Evolutionary conservation across 495 filamentous ascomycete species (phyloP).

Genomic region (Aspergillus funiculosus): DNA sequence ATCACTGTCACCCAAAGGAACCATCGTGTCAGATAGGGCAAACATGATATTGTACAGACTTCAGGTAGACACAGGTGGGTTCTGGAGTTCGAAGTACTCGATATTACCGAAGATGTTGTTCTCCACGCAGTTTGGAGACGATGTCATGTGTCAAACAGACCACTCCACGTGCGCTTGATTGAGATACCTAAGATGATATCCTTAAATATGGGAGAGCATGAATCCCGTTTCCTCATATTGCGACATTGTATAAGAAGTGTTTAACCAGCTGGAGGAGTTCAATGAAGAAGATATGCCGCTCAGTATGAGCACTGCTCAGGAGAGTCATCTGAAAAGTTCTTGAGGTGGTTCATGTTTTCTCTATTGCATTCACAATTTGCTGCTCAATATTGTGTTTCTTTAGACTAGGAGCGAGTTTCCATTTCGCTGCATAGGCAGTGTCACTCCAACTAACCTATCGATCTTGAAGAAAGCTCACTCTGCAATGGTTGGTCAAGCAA

Average conservation of each 20-base stretch:
- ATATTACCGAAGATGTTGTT: slow-evolving; percentile 4
- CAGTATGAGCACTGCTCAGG: slow-evolving; percentile 2
- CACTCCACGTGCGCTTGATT: too few species aligned
- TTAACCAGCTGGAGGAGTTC: slow-evolving; percentile 1
- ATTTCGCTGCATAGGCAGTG: too few species aligned
- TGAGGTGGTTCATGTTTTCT: not conserved
- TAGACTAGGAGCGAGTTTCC: too few species aligned
- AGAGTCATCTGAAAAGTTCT: not conserved
- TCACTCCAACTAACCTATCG: not conserved
- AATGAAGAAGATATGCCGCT: not conserved
- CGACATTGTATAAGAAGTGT: slow-evolving; percentile 4
- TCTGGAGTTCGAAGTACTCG: slow-evolving; percentile 6
- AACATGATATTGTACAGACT: slow-evolving; percentile 29
- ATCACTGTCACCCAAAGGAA: slow-evolving; percentile 6
- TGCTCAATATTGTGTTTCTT: too few species aligned
- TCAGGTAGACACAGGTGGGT: slow-evolving; percentile 40
- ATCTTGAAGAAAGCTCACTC: not conserved
- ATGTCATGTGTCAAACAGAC: too few species aligned
- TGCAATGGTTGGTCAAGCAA: slow-evolving; percentile 1
- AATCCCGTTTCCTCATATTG: slow-evolving; percentile 2
- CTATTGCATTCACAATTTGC: not conserved
- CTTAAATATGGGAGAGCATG: slow-evolving; percentile 1
- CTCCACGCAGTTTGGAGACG: slow-evolving; percentile 11
- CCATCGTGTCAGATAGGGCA: slow-evolving; percentile 1
- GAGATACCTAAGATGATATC: slow-evolving; percentile 10